Evolutionary conservation across 495 filamentous ascomycete species (phyloP), one percentile per base, ranked within the genome.

Genomic region (Talaromyces stipitatus): DNA sequence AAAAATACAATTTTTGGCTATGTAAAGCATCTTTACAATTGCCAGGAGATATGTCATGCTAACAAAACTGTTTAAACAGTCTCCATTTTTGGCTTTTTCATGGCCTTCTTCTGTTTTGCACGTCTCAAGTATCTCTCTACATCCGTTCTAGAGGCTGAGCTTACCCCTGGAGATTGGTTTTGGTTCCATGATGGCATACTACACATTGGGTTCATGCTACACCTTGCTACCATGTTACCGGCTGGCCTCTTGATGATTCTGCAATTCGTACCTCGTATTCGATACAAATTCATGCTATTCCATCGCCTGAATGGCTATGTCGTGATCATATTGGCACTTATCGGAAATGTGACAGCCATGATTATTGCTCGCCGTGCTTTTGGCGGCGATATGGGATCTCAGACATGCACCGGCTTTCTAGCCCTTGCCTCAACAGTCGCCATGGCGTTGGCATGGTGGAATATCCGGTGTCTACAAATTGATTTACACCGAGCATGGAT

Each of bases 401-500:
- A 79, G 60, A 62, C 63, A 2, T 60, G 60, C 11, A 59, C 71
- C 4, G 71, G 68, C 8, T 9, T 68, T 2, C 47, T 80, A 14
- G 67, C 61, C 5, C 64, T 79, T 36, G 28, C 75, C 30, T 71
- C 72, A 20, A 59, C 71, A 4, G 46, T 52, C 22, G 55, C 68
- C 7, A 54, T 76, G 8, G 33, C 53, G 7, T 57, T 76, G 60
- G 76, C 78, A 18, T 74, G 69, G 33, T 72, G 75, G 57, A 80
- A 78, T 57, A 76, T 82, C 64, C 78, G 75, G 62, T 61, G 69
- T 9, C 62, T 79, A 16, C 78, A 80, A 58, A 79, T 84, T 54
- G 78, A 82, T 22, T 70, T 83, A 60, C 81, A 84, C 57, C 68
- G 80, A 2, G 71, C 72, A 9, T 84, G 78, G 78, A 83, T 81